These are phyloP conservation scores for Laetiporus sulphureus DNA, from an alignment of 1,284 basidiomycete species.

Conservation along the genomic window DNA sequence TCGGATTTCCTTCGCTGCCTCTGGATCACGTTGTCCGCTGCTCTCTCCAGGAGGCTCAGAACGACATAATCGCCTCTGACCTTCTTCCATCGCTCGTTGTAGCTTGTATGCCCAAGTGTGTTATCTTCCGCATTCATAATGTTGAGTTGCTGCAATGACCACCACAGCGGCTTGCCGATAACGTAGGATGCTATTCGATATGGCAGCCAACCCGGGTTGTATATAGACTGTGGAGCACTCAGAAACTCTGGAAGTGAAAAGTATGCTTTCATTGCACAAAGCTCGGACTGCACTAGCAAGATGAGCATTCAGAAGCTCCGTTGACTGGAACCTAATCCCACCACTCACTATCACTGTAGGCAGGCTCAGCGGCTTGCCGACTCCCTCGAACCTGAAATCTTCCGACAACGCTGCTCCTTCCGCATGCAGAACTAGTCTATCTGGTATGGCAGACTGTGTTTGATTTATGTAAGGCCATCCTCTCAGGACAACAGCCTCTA, in stretches of 20 bases:
- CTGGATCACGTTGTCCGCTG: slow-evolving; percentile 54
- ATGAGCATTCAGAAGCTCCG: slow-evolving; percentile 6
- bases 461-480: slow-evolving; percentile 45
- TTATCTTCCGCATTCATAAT: slow-evolving; percentile 57
- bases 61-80: slow-evolving; percentile 74
- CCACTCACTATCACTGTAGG: slow-evolving; percentile 75
- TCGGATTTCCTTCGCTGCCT: slow-evolving; percentile 41
- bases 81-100: slow-evolving; percentile 58
- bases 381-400: slow-evolving; percentile 55
- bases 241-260: slow-evolving; percentile 55
- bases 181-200: slow-evolving; percentile 64
- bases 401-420: slow-evolving; percentile 50
- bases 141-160: slow-evolving; percentile 76
- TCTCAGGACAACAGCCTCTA: slow-evolving; percentile 55
- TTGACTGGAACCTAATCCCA: neutral
- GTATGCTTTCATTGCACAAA: slow-evolving; percentile 39
- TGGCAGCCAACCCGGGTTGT: slow-evolving; percentile 63
- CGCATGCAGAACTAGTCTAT: slow-evolving; percentile 62
- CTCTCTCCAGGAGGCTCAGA: slow-evolving; percentile 54
- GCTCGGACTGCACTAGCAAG: slow-evolving; percentile 47
- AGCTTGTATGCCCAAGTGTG: slow-evolving; percentile 36
- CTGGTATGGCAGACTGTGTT: slow-evolving; percentile 25
- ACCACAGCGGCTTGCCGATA: slow-evolving; percentile 78
- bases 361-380: slow-evolving; percentile 78
- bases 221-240: slow-evolving; percentile 52